phyloP scores from a whole-genome alignment of 306 rosid species.

The Cicer pinnatifidum region DNA sequence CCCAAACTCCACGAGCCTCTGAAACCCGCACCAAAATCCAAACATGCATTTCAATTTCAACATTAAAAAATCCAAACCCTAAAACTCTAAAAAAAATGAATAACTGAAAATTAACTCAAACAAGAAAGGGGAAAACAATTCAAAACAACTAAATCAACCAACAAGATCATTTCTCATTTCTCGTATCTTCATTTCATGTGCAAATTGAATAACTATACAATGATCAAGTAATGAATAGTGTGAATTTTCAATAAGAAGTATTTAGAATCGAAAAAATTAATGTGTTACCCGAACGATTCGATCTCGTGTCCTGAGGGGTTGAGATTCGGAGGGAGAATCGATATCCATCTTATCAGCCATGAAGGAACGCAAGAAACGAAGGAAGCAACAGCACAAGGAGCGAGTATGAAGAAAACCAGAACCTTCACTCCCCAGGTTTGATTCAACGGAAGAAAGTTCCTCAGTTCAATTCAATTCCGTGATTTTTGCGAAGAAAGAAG shows the following conservation, averaged over 20 bases:
- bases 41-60: constrained; percentile 30
- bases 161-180: background rate
- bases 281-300: constrained; percentile 69
- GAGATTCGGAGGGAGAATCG: constrained; percentile 58
- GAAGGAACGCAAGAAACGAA: constrained; percentile 57
- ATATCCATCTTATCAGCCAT: constrained; percentile 72
- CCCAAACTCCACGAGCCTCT: constrained; percentile 78
- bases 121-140: background rate
- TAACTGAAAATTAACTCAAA: background rate
- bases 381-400: constrained; percentile 62
- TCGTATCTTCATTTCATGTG: background rate
- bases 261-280: background rate
- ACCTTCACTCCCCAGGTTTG: constrained; percentile 72
- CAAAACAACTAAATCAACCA: constrained; percentile 10
- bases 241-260: constrained; percentile 1
- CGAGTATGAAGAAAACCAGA: constrained; percentile 52
- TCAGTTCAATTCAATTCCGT: constrained; percentile 9
- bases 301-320: constrained; percentile 63
- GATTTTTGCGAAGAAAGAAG: constrained; percentile 1
- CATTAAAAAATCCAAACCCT: constrained; percentile 10
- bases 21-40: constrained; percentile 45
- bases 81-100: background rate
- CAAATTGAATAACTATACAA: constrained; percentile 31
- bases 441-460: background rate
- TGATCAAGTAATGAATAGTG: constrained; percentile 12